Conservation (phyloP, 495 filamentous ascomycete species). For the Daldinia loculata region DNA sequence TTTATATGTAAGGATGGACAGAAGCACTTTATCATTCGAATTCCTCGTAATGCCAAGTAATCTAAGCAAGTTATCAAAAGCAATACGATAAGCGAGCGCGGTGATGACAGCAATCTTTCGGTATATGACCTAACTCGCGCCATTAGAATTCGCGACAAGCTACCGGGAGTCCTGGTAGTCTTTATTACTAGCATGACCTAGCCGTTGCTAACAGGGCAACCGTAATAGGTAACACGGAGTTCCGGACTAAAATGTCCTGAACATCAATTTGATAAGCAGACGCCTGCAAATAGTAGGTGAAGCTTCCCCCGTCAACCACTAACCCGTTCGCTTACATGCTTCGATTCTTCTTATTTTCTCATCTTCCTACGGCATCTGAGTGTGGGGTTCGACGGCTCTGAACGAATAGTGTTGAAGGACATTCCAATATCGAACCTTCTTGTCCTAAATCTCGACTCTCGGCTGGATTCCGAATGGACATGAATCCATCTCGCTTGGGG, state of each 20-base stretch:
- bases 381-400: slow-evolving; percentile 21
- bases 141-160: slow-evolving; percentile 15
- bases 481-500: slow-evolving; percentile 5
- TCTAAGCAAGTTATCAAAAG: slow-evolving; percentile 1
- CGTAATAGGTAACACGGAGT: slow-evolving; percentile 16
- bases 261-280: slow-evolving; percentile 3
- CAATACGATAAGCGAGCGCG: background rate
- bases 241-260: slow-evolving; percentile 26
- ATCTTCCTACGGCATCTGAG: background rate
- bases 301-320: slow-evolving; percentile 7
- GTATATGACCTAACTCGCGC: slow-evolving; percentile 14
- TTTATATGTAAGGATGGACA: slow-evolving; percentile 17
- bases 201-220: slow-evolving; percentile 15
- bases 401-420: slow-evolving; percentile 5
- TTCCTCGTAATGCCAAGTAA: background rate
- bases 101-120: slow-evolving; percentile 17
- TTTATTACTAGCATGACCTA: slow-evolving; percentile 16
- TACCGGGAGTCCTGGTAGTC: slow-evolving; percentile 14
- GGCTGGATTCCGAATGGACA: slow-evolving; percentile 21
- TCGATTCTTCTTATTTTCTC: slow-evolving; percentile 5
- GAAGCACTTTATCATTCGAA: background rate
- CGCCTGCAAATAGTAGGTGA: slow-evolving; percentile 18
- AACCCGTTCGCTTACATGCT: slow-evolving; percentile 14
- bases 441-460: slow-evolving; percentile 32
- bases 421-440: slow-evolving; percentile 18